Evolutionary conservation across 139 green algal genomes (phyloP).

Genomic region (Chlamydomonas schloesseri): DNA sequence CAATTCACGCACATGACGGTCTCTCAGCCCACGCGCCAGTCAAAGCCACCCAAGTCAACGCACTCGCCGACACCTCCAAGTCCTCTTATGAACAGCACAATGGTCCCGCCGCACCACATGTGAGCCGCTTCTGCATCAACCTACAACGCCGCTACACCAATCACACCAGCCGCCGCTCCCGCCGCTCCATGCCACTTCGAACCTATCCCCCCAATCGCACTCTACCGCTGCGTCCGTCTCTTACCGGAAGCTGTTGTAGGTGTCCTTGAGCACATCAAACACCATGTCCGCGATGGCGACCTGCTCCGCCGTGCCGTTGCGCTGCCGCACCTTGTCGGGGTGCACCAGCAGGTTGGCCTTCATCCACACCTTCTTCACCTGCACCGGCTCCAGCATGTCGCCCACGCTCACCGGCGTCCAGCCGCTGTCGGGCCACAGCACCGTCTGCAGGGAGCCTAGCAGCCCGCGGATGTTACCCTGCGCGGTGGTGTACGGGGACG

Average conservation of each 20-base stretch:
- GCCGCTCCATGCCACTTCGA: too few relatives aligned
- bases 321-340: constrained; percentile 95
- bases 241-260: constrained; percentile 77
- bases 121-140: too few relatives aligned
- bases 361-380: constrained; percentile 91
- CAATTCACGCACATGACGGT: too few relatives aligned
- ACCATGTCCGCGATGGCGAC: constrained; percentile 91
- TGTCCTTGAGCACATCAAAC: constrained; percentile 92
- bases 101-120: too few relatives aligned
- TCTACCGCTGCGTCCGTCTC: too few relatives aligned
- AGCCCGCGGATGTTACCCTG: constrained; percentile 92
- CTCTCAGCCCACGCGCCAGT: too few relatives aligned
- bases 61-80: too few relatives aligned
- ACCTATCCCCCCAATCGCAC: too few relatives aligned
- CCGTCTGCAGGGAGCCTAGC: constrained; percentile 85
- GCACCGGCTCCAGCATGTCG: constrained; percentile 85
- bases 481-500: background rate
- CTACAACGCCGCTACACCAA: too few relatives aligned
- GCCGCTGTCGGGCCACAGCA: constrained; percentile 89
- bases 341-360: constrained; percentile 95
- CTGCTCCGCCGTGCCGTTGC: constrained; percentile 85
- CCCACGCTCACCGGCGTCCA: constrained; percentile 84
- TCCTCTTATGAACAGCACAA: too few relatives aligned
- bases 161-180: too few relatives aligned
- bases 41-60: too few relatives aligned